Conservation (phyloP, 169 alveolate genomes). For the Haemoproteus tartakovskyi region DNA sequence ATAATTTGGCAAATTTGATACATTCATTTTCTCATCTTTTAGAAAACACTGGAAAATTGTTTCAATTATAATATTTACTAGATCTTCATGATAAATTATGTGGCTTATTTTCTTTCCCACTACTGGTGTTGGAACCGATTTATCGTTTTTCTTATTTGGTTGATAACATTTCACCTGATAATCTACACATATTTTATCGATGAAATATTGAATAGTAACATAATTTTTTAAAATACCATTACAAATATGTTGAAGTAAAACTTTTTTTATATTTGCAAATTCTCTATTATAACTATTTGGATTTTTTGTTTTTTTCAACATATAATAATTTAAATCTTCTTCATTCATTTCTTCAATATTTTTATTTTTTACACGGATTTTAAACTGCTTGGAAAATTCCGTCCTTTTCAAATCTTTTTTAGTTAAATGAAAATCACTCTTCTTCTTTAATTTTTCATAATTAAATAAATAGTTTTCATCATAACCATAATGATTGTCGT, state of each 20-base stretch:
- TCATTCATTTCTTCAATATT: constrained; percentile 61
- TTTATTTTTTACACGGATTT: constrained; percentile 38
- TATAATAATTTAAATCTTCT: constrained; percentile 55
- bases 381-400: constrained; percentile 28
- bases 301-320: constrained; percentile 31
- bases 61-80: constrained; percentile 44
- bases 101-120: constrained; percentile 4
- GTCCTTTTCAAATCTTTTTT: constrained; percentile 16
- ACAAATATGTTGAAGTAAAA: constrained; percentile 43
- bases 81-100: constrained; percentile 36
- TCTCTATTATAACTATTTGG: constrained; percentile 31
- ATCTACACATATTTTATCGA: constrained; percentile 61
- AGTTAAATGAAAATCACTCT: constrained; percentile 25
- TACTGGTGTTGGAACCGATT: neutral
- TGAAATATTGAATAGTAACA: constrained; percentile 40
- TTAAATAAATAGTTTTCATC: constrained; percentile 54
- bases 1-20: neutral
- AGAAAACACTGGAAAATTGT: constrained; percentile 35
- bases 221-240: constrained; percentile 11
- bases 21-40: neutral
- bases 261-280: constrained; percentile 39
- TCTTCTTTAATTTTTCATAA: constrained; percentile 27
- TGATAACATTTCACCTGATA: constrained; percentile 18
- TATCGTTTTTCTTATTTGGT: neutral
- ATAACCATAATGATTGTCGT: constrained; percentile 39